Conservation (phyloP, 1,139 yeast genomes). For the Candida glucosophila region DNA sequence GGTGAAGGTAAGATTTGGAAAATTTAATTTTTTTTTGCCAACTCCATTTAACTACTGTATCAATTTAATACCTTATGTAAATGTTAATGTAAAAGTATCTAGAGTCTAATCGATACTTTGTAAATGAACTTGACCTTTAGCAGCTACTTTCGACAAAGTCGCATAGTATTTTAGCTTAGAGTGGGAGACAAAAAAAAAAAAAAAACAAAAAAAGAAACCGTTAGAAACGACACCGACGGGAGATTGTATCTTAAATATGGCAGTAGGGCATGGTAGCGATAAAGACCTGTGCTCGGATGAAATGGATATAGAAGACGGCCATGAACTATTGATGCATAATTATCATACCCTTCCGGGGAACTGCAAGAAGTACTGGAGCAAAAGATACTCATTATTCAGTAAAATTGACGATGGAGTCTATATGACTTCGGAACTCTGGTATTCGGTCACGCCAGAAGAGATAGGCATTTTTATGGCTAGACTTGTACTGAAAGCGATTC, state of each 20-base stretch:
- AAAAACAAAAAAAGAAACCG: background rate
- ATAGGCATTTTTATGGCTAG: constrained; percentile 60
- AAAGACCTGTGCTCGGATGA: no score
- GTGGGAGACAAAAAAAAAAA: no score
- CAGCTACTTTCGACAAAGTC: no score
- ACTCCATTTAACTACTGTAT: no score
- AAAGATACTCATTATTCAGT: constrained; percentile 51
- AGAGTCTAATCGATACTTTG: no score
- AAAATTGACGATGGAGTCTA: constrained; percentile 62
- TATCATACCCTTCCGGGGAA: constrained; percentile 30
- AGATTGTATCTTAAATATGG: no score
- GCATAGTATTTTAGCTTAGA: no score
- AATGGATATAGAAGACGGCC: constrained; percentile 14
- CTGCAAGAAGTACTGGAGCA: constrained; percentile 50
- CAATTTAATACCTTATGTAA: no score
- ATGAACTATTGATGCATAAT: constrained; percentile 32
- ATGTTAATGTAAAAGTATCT: no score
- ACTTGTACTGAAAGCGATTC: constrained; percentile 30
- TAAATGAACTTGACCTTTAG: no score
- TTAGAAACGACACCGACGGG: background rate
- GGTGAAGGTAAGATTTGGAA: constrained; percentile 59
- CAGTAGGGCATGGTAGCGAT: no score
- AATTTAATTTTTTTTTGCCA: constrained; percentile 31
- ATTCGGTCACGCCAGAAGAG: constrained; percentile 81
- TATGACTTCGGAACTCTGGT: constrained; percentile 78